Conservation (phyloP, 495 filamentous ascomycete genomes). For the Tricharina praecox region DNA sequence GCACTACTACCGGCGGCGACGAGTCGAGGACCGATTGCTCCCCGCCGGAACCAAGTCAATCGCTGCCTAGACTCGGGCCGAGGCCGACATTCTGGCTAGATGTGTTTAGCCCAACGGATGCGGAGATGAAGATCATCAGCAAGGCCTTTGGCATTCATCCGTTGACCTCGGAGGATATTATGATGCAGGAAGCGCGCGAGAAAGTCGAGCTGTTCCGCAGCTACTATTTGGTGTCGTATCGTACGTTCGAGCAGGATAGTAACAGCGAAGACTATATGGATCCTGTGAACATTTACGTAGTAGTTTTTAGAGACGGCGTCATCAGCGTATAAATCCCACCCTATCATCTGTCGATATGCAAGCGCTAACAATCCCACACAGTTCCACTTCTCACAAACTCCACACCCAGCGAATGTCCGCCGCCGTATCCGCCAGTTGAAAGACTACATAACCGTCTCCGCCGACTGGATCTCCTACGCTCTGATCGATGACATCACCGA, state of each 20-base stretch:
- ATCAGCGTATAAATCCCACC: constrained; percentile 36
- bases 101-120: constrained; percentile 73
- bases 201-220: constrained; percentile 95
- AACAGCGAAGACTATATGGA: constrained; percentile 62
- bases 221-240: constrained; percentile 96
- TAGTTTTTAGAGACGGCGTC: constrained; percentile 91
- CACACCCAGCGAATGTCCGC: constrained; percentile 72
- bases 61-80: constrained; percentile 12
- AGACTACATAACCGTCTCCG: constrained; percentile 80
- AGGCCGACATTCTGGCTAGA: constrained; percentile 56
- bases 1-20: constrained; percentile 22
- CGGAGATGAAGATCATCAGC: constrained; percentile 73
- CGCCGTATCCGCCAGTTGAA: constrained; percentile 82
- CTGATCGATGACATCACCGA: constrained; percentile 98
- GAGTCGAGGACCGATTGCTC: neutral
- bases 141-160: constrained; percentile 87
- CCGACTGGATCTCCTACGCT: constrained; percentile 98
- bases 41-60: constrained; percentile 1
- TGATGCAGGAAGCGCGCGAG: constrained; percentile 82
- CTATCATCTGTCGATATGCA: no score
- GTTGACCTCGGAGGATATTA: constrained; percentile 85
- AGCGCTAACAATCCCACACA: neutral
- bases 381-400: constrained; percentile 52
- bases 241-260: constrained; percentile 74
- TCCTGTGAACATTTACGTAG: constrained; percentile 87